Evolutionary conservation across 768 basidiomycete species (phyloP).

Genomic region (Inosperma sp.): DNA sequence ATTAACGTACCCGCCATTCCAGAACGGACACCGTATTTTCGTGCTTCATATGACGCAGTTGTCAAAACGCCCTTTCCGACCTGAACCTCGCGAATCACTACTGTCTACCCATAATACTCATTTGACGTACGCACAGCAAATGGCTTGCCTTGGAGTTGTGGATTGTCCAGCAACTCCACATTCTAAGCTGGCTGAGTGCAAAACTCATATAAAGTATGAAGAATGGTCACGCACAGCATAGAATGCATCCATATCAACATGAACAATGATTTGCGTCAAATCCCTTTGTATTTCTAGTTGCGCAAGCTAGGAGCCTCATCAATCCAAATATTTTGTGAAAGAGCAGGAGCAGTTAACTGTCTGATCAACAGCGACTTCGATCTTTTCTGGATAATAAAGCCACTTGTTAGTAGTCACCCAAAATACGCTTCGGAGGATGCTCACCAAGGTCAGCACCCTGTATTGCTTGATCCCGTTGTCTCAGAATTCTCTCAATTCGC

Average conservation of each 20-base stretch:
- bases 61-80: constrained; percentile 82
- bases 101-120: not conserved
- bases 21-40: constrained; percentile 86
- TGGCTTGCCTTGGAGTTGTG: constrained; percentile 61
- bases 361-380: constrained; percentile 65
- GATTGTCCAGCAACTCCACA: constrained; percentile 68
- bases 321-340: constrained; percentile 1
- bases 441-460: constrained; percentile 54
- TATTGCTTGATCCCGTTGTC: constrained; percentile 54
- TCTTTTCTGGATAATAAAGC: constrained; percentile 45
- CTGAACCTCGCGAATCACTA: constrained; percentile 26
- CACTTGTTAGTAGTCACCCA: constrained; percentile 14
- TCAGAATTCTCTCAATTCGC: constrained; percentile 66
- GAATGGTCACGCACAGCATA: constrained; percentile 44
- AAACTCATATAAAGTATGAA: not conserved
- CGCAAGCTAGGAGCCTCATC: constrained; percentile 42
- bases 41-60: constrained; percentile 90
- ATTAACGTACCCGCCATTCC: constrained; percentile 80
- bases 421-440: constrained; percentile 17
- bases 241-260: constrained; percentile 96
- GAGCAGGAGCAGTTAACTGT: constrained; percentile 39
- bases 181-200: constrained; percentile 37
- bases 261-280: constrained; percentile 79
- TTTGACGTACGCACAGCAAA: constrained; percentile 51
- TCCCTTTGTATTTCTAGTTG: constrained; percentile 76